Conservation (phyloP, 345 rosid species). For the Syzygium grande region DNA sequence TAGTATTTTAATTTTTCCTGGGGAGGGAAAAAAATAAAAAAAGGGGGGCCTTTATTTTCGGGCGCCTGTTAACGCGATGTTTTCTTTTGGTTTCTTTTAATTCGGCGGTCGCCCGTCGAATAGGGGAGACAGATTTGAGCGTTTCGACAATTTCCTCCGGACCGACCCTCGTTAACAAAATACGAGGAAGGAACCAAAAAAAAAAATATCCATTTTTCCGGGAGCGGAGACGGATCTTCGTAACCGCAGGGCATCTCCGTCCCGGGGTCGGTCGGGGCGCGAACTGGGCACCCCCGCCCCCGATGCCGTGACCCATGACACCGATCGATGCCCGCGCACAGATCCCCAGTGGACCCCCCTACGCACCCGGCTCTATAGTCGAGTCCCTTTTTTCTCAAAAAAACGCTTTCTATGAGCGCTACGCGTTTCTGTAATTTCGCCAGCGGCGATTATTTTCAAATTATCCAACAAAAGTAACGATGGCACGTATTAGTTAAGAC, state of each 20-base stretch:
- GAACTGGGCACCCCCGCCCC: background rate
- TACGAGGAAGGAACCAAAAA: background rate
- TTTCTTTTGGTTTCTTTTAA: background rate
- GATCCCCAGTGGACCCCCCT: fast-evolving
- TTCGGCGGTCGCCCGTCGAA: background rate
- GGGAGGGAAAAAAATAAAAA: background rate
- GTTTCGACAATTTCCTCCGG: background rate
- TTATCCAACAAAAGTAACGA: background rate
- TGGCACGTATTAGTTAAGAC: background rate
- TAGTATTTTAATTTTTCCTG: background rate
- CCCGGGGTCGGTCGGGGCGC: background rate
- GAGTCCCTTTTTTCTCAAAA: background rate
- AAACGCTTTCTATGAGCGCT: fast-evolving
- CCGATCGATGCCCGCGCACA: fast-evolving
- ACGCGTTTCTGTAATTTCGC: fast-evolving
- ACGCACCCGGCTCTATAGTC: fast-evolving
- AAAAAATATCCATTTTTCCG: no score
- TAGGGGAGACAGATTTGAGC: background rate
- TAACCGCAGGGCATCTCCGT: background rate
- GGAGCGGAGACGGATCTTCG: background rate
- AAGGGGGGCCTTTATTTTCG: background rate
- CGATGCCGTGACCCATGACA: no score
- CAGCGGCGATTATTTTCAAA: background rate
- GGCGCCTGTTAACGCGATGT: background rate
- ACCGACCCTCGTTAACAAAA: background rate